Percentiles rank a stretch among this genome's conserved stretches.
These are phyloP conservation scores for Pholiota microspora DNA, from an alignment of 768 basidiomycete genomes.

Conservation along the genomic window DNA sequence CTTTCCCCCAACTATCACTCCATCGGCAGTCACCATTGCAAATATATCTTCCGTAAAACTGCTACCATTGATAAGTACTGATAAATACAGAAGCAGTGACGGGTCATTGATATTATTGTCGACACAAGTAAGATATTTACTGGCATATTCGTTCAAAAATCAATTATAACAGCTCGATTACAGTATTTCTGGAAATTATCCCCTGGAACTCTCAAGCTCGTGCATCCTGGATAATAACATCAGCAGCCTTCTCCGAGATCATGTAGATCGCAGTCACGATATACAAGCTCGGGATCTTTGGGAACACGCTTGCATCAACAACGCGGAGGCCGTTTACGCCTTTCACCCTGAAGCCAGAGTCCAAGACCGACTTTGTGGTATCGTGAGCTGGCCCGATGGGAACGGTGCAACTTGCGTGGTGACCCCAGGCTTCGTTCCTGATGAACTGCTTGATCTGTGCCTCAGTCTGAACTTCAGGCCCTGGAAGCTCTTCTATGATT, in stretches of 20 bases:
- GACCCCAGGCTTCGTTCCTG: conserved; percentile 10
- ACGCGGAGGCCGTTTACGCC: conserved; percentile 10
- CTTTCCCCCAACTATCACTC: no score
- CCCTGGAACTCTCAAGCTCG: background rate
- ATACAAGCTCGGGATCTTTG: conserved; percentile 10
- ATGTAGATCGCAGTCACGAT: conserved; percentile 7
- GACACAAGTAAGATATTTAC: no score
- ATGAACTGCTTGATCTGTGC: conserved; percentile 11
- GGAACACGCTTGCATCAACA: conserved; percentile 13
- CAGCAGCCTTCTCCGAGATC: conserved; percentile 13
- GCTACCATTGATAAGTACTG: no score
- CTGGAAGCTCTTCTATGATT: conserved; percentile 6
- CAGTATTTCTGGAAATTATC: background rate
- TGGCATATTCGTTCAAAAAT: no score
- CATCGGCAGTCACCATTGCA: no score
- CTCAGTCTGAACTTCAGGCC: conserved; percentile 4
- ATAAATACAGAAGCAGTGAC: no score
- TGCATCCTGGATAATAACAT: conserved; percentile 6
- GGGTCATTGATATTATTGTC: no score
- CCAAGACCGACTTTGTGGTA: conserved; percentile 1
- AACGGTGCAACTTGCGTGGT: conserved; percentile 11
- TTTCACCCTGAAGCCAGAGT: conserved; percentile 9
- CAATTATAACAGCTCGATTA: background rate
- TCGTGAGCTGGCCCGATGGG: conserved; percentile 10
- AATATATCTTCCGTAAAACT: no score